Conservation (phyloP, 2,329 filamentous ascomycete genomes). For the Paecilomyces dactylethromorphus region DNA sequence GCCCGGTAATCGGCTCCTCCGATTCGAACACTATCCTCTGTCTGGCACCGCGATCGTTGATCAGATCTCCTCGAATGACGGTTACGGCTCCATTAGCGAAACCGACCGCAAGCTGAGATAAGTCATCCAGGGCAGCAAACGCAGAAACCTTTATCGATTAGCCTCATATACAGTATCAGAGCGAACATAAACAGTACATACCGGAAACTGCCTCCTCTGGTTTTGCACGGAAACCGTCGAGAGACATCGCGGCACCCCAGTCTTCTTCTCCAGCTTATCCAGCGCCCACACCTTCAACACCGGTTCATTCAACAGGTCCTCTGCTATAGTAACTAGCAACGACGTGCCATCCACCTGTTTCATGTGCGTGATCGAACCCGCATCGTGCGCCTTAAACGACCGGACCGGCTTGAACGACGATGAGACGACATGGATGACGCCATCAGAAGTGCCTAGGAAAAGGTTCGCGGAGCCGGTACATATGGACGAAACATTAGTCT, state of each 20-base stretch:
- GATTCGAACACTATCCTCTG: constrained; percentile 95
- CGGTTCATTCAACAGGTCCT: constrained; percentile 82
- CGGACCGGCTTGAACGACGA: constrained; percentile 79
- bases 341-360: constrained; percentile 84
- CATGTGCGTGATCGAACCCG: constrained; percentile 74
- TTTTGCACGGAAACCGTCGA: constrained; percentile 84
- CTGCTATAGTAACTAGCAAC: constrained; percentile 70
- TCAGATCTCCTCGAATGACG: constrained; percentile 84
- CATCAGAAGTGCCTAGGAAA: constrained; percentile 81
- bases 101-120: constrained; percentile 88
- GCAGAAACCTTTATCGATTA: constrained; percentile 56
- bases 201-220: constrained; percentile 86
- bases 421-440: constrained; percentile 79
- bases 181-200: constrained; percentile 31
- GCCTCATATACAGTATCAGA: too few relatives aligned
- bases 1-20: constrained; percentile 89
- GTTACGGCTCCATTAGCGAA: constrained; percentile 95
- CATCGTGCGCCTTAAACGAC: constrained; percentile 80
- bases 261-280: constrained; percentile 91
- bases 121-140: constrained; percentile 77
- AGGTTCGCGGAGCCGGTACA: constrained; percentile 83
- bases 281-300: constrained; percentile 96
- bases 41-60: constrained; percentile 89
- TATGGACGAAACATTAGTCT: constrained; percentile 69
- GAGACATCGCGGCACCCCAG: constrained; percentile 77